Percentiles rank a stretch among this genome's conserved stretches.
phyloP scores from a whole-genome alignment of 768 basidiomycete species.

The Lactarius sp. region DNA sequence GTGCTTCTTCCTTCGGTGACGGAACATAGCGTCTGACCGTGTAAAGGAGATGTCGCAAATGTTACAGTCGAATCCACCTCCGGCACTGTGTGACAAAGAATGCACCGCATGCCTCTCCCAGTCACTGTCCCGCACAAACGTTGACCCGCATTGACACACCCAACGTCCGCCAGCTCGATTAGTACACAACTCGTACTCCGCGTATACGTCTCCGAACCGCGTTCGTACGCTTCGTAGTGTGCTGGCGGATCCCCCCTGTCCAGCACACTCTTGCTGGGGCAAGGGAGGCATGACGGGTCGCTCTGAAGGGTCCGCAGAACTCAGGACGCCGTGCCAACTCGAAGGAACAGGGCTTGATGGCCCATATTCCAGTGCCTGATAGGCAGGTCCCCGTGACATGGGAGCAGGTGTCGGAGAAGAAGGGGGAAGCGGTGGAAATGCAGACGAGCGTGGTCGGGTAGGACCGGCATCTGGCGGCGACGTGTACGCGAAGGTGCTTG shows the following conservation, averaged over 20 bases:
- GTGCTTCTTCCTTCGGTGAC: constrained; percentile 22
- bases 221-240: constrained; percentile 18
- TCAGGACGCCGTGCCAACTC: neutral
- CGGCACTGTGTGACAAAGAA: constrained; percentile 12
- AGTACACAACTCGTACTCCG: neutral
- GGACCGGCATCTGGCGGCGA: neutral
- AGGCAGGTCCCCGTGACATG: neutral
- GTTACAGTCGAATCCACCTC: constrained; percentile 17
- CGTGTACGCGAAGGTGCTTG: neutral
- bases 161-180: constrained; percentile 7
- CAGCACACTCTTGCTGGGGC: neutral
- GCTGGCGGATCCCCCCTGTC: neutral
- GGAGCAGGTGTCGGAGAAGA: neutral
- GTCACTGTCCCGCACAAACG: constrained; percentile 20
- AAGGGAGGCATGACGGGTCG: neutral
- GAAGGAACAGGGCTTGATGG: neutral
- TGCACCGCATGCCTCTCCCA: constrained; percentile 22
- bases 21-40: constrained; percentile 20
- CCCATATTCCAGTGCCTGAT: neutral
- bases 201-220: constrained; percentile 13
- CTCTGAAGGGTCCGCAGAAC: neutral
- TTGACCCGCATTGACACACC: constrained; percentile 20
- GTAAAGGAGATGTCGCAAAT: constrained; percentile 21
- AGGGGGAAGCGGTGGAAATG: neutral
- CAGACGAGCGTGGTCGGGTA: neutral